phyloP scores from a whole-genome alignment of 1,139 yeast species.

The Taphrina wiesneri region DNA sequence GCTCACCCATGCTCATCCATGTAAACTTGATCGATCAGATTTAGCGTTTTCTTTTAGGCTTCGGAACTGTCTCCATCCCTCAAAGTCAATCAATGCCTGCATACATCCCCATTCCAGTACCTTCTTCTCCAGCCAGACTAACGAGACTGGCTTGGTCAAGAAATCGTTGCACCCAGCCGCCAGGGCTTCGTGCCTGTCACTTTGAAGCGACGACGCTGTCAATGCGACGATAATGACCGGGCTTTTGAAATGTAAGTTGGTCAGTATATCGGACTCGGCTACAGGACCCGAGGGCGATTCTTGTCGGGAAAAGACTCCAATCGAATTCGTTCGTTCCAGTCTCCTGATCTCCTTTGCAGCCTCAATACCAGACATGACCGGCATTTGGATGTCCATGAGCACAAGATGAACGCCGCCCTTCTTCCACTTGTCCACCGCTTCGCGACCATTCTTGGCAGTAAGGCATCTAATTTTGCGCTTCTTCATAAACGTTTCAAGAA shows the following conservation, averaged over 20 bases:
- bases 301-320: constrained; percentile 69
- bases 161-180: constrained; percentile 97
- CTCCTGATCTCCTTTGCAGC: constrained; percentile 88
- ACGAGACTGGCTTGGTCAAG: constrained; percentile 92
- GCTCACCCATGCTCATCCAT: neutral
- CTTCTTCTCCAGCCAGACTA: constrained; percentile 90
- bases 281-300: constrained; percentile 36
- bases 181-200: constrained; percentile 84
- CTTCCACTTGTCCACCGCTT: constrained; percentile 89
- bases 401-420: constrained; percentile 89
- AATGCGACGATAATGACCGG: constrained; percentile 96
- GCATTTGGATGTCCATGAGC: constrained; percentile 91
- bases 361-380: constrained; percentile 89
- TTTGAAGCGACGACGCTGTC: constrained; percentile 86
- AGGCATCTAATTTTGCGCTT: constrained; percentile 82
- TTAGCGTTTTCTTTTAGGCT: constrained; percentile 8
- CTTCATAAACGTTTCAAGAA: constrained; percentile 85
- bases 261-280: constrained; percentile 54
- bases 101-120: constrained; percentile 75
- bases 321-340: constrained; percentile 73
- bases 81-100: constrained; percentile 96
- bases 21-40: neutral
- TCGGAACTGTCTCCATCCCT: constrained; percentile 80
- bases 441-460: constrained; percentile 87
- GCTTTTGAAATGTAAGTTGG: constrained; percentile 63